Conservation (phyloP, 2,329 filamentous ascomycete species). For the Cladosporium sp. region DNA sequence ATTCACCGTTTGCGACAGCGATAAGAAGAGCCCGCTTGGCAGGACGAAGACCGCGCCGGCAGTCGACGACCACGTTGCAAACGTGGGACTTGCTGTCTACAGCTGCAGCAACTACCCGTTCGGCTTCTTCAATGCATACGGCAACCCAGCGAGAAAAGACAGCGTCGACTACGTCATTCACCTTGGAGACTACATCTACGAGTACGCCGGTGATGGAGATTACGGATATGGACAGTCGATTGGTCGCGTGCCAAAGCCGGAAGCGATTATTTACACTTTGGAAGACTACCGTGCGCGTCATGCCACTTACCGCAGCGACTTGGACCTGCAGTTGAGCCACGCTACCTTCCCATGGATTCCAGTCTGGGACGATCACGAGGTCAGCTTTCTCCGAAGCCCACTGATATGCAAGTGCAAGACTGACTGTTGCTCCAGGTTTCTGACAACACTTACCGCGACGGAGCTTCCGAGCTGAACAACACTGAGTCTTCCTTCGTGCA, state of each 20-base stretch:
- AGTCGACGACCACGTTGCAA: conserved; percentile 55
- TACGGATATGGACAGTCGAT: conserved; percentile 52
- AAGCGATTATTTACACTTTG: conserved; percentile 53
- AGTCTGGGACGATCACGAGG: conserved; percentile 62
- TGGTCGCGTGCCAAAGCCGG: conserved; percentile 55
- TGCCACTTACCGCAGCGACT: conserved; percentile 62
- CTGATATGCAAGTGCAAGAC: conserved; percentile 51
- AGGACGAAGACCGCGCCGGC: conserved; percentile 69
- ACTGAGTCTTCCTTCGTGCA: conserved; percentile 65
- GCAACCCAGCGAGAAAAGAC: conserved; percentile 44
- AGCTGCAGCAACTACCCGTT: conserved; percentile 67
- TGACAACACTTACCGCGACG: conserved; percentile 66
- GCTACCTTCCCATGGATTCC: conserved; percentile 62
- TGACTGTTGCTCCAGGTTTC: conserved; percentile 44
- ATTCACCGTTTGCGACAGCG: conserved; percentile 66
- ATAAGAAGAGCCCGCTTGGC: conserved; percentile 62
- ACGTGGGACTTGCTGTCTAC: conserved; percentile 66
- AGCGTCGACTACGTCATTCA: conserved; percentile 50
- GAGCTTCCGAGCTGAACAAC: conserved; percentile 62
- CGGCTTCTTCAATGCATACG: conserved; percentile 41
- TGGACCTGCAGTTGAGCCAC: conserved; percentile 58
- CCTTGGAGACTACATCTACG: conserved; percentile 63
- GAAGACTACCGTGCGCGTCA: conserved; percentile 61
- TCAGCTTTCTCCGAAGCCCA: not conserved
- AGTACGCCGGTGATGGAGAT: conserved; percentile 48